These are phyloP conservation scores for Aspergillus glaucus DNA, from an alignment of 2,329 filamentous ascomycete genomes.

Conservation along the genomic window DNA sequence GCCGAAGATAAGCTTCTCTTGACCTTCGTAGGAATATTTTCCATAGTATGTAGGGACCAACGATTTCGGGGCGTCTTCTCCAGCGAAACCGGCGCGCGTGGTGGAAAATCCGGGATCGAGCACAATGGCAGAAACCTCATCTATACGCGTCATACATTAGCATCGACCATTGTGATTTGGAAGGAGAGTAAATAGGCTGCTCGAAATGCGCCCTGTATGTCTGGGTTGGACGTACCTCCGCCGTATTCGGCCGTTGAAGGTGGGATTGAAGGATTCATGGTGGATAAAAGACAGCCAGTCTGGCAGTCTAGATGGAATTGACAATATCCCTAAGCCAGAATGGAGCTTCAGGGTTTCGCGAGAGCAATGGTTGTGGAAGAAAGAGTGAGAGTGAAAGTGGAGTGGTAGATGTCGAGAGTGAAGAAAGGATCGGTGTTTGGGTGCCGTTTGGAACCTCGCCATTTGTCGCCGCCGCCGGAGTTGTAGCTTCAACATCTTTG, in stretches of 20 bases:
- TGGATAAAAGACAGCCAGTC: constrained; percentile 3
- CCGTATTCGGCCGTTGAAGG: constrained; percentile 44
- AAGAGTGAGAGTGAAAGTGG: constrained; percentile 1
- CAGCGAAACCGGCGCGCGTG: constrained; percentile 90
- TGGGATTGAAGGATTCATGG: constrained; percentile 40
- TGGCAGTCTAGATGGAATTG: not conserved
- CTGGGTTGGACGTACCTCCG: constrained; percentile 36
- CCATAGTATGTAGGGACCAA: constrained; percentile 89
- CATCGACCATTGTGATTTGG: not conserved
- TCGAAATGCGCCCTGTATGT: not conserved
- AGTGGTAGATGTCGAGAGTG: not conserved
- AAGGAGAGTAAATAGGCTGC: not conserved
- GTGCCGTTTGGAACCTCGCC: not conserved
- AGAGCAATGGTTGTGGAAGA: not conserved
- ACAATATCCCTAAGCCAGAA: not conserved
- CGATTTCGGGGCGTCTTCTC: constrained; percentile 94
- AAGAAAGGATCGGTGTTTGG: not conserved
- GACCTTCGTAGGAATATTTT: constrained; percentile 46
- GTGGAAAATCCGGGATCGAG: constrained; percentile 90
- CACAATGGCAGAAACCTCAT: constrained; percentile 95
- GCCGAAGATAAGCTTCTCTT: constrained; percentile 65
- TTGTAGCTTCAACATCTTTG: not conserved
- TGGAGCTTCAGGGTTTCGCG: not conserved
- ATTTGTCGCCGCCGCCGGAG: not conserved
- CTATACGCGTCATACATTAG: constrained; percentile 41